These are phyloP conservation scores for Rhizomucor pusillus DNA, from an alignment of 371 early-diverging fungal genomes.

Conservation along the genomic window DNA sequence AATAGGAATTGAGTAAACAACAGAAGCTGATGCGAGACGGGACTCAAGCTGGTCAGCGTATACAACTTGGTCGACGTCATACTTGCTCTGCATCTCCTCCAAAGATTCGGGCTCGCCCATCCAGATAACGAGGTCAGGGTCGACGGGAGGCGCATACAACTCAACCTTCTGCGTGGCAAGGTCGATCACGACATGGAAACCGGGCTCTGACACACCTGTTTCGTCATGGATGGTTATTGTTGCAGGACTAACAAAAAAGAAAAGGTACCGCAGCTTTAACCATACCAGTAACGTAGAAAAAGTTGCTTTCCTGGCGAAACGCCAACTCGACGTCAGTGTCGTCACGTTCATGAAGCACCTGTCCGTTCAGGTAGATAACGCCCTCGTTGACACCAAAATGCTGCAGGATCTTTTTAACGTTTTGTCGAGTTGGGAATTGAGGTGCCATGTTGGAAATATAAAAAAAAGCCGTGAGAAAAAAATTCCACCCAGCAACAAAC, in stretches of 20 bases:
- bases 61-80: slow-evolving; percentile 65
- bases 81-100: slow-evolving; percentile 44
- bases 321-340: slow-evolving; percentile 74
- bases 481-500: no score
- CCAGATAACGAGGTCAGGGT: slow-evolving; percentile 83
- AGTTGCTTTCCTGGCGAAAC: slow-evolving; percentile 88
- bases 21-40: slow-evolving; percentile 25
- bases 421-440: slow-evolving; percentile 55
- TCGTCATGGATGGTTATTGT: background rate
- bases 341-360: slow-evolving; percentile 62
- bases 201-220: slow-evolving; percentile 72
- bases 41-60: slow-evolving; percentile 37
- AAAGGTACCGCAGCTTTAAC: background rate
- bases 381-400: slow-evolving; percentile 58
- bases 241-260: background rate
- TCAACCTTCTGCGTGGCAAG: slow-evolving; percentile 58
- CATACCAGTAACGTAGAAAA: slow-evolving; percentile 65
- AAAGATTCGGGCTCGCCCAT: slow-evolving; percentile 67
- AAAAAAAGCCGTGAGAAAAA: slow-evolving; percentile 9
- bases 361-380: slow-evolving; percentile 68
- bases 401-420: slow-evolving; percentile 60
- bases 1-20: slow-evolving; percentile 39
- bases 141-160: slow-evolving; percentile 69
- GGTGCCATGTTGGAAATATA: slow-evolving; percentile 1
- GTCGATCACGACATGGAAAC: slow-evolving; percentile 70